Conservation (phyloP, 192 early-diverging fungal genomes). For the Mortierella antarctica region DNA sequence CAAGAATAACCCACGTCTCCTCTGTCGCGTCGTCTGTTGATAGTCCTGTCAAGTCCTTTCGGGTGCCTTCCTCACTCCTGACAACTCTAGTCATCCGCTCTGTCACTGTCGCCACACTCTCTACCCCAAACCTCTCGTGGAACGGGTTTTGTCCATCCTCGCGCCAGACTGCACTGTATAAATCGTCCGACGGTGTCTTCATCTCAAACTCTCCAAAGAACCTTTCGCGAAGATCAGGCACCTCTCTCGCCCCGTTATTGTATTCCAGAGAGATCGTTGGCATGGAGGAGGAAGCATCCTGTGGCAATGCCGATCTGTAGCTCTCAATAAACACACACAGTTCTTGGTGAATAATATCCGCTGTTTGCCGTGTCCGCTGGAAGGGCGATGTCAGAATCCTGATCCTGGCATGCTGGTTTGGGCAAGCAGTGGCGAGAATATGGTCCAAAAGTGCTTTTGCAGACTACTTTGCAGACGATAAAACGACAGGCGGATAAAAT, state of each 20-base stretch:
- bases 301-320: neutral
- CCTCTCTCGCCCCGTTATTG: neutral
- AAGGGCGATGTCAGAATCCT: slow-evolving; percentile 64
- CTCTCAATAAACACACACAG: slow-evolving; percentile 4
- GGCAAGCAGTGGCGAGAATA: slow-evolving; percentile 15
- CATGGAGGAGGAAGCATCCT: neutral
- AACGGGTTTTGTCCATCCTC: slow-evolving; percentile 47
- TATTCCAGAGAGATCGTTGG: neutral
- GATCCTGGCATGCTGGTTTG: slow-evolving; percentile 18
- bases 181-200: slow-evolving; percentile 37
- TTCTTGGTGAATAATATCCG: slow-evolving; percentile 51
- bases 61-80: neutral
- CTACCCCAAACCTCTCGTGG: slow-evolving; percentile 31
- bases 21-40: slow-evolving; percentile 2
- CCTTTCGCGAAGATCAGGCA: slow-evolving; percentile 60
- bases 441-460: slow-evolving; percentile 37
- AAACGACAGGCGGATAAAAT: neutral
- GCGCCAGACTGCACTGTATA: slow-evolving; percentile 58
- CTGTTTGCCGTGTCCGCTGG: slow-evolving; percentile 61
- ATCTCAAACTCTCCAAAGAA: slow-evolving; percentile 69
- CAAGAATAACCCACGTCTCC: slow-evolving; percentile 52
- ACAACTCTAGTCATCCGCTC: slow-evolving; percentile 24
- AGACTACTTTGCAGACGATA: slow-evolving; percentile 21
- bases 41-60: neutral
- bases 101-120: slow-evolving; percentile 29